Evolutionary conservation across 1,284 basidiomycete genomes (phyloP), one percentile per base, ranked within the genome.

Genomic region (Ceratobasidium sp.): DNA sequence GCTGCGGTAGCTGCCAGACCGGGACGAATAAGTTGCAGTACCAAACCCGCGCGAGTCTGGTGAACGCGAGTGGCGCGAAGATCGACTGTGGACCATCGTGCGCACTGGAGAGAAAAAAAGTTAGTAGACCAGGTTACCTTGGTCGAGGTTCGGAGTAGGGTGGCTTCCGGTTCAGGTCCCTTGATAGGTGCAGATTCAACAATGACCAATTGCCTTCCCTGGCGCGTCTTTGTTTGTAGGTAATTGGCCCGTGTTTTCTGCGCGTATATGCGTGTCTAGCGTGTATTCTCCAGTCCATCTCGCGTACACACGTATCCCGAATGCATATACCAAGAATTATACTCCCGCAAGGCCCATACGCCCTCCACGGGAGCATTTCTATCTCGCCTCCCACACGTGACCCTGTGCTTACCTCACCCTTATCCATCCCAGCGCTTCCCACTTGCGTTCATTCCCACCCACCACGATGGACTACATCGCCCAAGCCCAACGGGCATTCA

Each of bases 401-500:
- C 57, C 40, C 6, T 28, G 33, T 5, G 59, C 56, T 71, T 59
- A 71, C 52, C 56, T 71, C 44, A 73, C 40, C 26, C 70, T 73
- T 42, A 75, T 38, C 38, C 46, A 64, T 75, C 57, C 15, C 73
- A 50, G 73, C 73, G 73, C 54, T 65, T 62, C 73, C 46, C 33
- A 7, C 20, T 17, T 3, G 33, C 26, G 64, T 40, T 42, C 61
- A 40, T 70, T 70, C 68, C 52, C 54, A 56, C 59, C 68, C 73
- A 75, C 73, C 26, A 66, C 73, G 15, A 75, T 75, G 73, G 73
- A 75, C 40, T 52, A 33, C 17, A 13, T 75, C 61, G 50, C 73
- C 20, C 48, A 65, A 38, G 81, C 89, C 4, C 90, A 94, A 84
- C 86, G 87, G 20, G 88, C 87, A 0, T 94, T 94, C 84, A 91